phyloP scores from a whole-genome alignment of 345 rosid genomes.

The Eucalyptus tenuipes region DNA sequence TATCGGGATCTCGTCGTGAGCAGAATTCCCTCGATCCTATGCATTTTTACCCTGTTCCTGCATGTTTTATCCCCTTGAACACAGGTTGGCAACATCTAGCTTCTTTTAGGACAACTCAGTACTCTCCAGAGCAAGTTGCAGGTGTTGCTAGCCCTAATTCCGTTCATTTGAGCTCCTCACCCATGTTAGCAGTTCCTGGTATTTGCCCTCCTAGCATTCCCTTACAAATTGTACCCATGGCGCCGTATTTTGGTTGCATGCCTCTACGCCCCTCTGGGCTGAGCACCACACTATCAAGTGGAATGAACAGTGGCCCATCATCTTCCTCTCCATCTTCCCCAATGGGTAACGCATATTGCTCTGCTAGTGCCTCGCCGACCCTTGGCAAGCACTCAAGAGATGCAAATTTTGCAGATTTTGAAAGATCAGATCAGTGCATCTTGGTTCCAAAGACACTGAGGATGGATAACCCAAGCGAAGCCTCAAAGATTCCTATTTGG shows the following conservation, averaged over 20 bases:
- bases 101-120: conserved; percentile 7
- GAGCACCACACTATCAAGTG: conserved; percentile 11
- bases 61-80: conserved; percentile 38
- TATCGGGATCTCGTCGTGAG: conserved; percentile 11
- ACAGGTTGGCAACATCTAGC: conserved; percentile 11
- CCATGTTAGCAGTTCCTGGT: conserved; percentile 29
- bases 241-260: conserved; percentile 44
- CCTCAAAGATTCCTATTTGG: conserved; percentile 39
- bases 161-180: conserved; percentile 41
- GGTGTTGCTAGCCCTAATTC: conserved; percentile 1
- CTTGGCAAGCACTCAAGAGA: conserved; percentile 74
- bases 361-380: conserved; percentile 33
- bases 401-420: conserved; percentile 15
- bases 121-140: conserved; percentile 12
- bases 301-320: conserved; percentile 7
- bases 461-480: conserved; percentile 27
- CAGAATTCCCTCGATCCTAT: conserved; percentile 1
- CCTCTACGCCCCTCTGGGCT: conserved; percentile 25
- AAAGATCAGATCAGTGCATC: conserved; percentile 20
- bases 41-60: conserved; percentile 23
- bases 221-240: conserved; percentile 33
- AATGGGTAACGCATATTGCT: conserved; percentile 16
- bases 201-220: conserved; percentile 37
- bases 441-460: conserved; percentile 44
- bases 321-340: conserved; percentile 38